phyloP scores from a whole-genome alignment of 1,139 yeast species.

The Kodamaea plutei region DNA sequence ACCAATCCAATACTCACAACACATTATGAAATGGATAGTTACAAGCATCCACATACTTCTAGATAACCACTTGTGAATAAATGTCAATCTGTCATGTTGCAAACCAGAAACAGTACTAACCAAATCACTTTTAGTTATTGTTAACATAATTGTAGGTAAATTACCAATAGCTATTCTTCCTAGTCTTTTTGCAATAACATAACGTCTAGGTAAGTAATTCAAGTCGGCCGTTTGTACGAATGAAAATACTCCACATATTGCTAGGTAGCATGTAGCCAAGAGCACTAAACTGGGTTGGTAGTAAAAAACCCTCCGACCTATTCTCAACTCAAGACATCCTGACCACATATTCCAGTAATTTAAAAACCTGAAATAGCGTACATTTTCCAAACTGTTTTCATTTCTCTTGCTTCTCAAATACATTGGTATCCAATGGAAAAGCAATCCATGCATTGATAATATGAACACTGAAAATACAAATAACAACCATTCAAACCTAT shows the following conservation, averaged over 20 bases:
- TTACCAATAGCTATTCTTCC: constrained; percentile 43
- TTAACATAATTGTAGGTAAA: constrained; percentile 34
- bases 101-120: constrained; percentile 40
- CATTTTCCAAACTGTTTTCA: constrained; percentile 8
- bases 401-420: constrained; percentile 15
- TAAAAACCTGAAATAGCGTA: constrained; percentile 22
- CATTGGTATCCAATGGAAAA: constrained; percentile 42
- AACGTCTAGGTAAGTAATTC: constrained; percentile 34
- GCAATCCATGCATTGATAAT: constrained; percentile 35
- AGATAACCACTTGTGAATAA: constrained; percentile 45
- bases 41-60: constrained; percentile 36
- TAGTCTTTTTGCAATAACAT: constrained; percentile 41
- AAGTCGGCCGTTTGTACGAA: constrained; percentile 32
- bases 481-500: constrained; percentile 34
- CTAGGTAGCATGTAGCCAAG: constrained; percentile 23
- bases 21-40: constrained; percentile 33
- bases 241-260: constrained; percentile 26
- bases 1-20: constrained; percentile 38
- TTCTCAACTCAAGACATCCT: constrained; percentile 18
- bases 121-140: constrained; percentile 38
- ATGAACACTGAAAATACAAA: constrained; percentile 24
- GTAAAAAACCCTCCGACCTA: constrained; percentile 21
- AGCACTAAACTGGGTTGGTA: constrained; percentile 41
- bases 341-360: constrained; percentile 28
- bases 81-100: constrained; percentile 34